Conservation (phyloP, 129 eudicot genomes). For the Chrysanthemum seticuspe region DNA sequence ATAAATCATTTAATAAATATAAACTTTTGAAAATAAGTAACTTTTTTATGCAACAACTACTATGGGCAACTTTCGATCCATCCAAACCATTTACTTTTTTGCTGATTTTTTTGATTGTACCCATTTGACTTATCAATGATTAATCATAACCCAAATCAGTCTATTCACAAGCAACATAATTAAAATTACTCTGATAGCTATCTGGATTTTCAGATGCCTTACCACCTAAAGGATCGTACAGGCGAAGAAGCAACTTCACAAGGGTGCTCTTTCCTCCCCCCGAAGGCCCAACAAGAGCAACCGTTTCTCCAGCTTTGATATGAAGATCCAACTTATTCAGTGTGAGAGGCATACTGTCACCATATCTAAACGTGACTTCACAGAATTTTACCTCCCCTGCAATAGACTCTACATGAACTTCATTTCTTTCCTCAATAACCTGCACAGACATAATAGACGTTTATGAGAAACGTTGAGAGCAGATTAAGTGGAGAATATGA, state of each 20-base stretch:
- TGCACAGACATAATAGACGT: constrained; percentile 21
- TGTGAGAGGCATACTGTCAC: constrained; percentile 53
- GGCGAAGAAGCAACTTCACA: constrained; percentile 88
- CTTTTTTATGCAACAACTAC: background rate
- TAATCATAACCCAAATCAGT: background rate
- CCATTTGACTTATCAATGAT: no score
- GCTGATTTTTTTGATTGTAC: background rate
- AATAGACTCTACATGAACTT: constrained; percentile 55
- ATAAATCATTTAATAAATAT: background rate
- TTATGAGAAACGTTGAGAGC: no score
- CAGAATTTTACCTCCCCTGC: constrained; percentile 70
- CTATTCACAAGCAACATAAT: background rate
- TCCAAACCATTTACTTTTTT: background rate
- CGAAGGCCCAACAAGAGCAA: constrained; percentile 95
- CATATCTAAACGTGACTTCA: constrained; percentile 64
- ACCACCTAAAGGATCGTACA: constrained; percentile 87
- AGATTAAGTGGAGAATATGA: no score
- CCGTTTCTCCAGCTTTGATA: constrained; percentile 87
- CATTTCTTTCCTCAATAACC: constrained; percentile 67
- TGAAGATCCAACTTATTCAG: constrained; percentile 64
- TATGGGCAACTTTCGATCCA: background rate
- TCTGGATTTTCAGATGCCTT: constrained; percentile 16
- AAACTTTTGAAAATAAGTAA: background rate
- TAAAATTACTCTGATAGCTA: background rate
- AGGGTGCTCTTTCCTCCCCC: constrained; percentile 99